These are phyloP conservation scores for Leccinum barrowsii DNA, from an alignment of 768 basidiomycete genomes.

Conservation along the genomic window DNA sequence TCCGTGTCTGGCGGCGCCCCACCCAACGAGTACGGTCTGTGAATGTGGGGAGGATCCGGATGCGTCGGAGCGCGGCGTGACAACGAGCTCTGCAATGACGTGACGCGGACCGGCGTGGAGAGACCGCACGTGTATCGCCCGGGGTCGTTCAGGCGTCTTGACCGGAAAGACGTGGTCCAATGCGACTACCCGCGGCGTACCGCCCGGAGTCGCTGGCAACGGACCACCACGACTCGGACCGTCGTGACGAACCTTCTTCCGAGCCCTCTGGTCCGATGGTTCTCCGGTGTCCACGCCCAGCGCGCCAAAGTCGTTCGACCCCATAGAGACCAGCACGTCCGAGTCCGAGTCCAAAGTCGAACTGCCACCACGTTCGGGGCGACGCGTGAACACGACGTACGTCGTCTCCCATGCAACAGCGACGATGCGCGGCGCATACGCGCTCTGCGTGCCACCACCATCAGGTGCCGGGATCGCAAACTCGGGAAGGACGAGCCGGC, in stretches of 20 bases:
- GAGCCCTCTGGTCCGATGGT: not conserved
- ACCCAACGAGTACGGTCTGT: conserved; percentile 53
- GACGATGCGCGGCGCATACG: not conserved
- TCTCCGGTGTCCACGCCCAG: conserved; percentile 49
- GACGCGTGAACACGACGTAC: conserved; percentile 56
- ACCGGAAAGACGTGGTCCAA: conserved; percentile 33
- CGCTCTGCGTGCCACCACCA: not conserved
- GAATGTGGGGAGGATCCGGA: not conserved
- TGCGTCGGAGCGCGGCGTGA: conserved; percentile 18
- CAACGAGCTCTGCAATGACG: conserved; percentile 34
- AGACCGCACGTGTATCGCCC: conserved; percentile 35
- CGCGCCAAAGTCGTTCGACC: conserved; percentile 81
- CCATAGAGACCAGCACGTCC: conserved; percentile 73
- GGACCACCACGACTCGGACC: not conserved
- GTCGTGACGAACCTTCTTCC: not conserved
- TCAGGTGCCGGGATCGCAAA: not conserved
- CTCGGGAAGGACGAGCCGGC: conserved; percentile 39
- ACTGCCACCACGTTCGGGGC: not conserved
- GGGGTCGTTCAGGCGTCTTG: conserved; percentile 33
- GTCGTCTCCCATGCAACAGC: conserved; percentile 84
- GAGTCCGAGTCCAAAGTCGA: conserved; percentile 1
- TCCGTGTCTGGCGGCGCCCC: conserved; percentile 84
- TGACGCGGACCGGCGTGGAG: conserved; percentile 72
- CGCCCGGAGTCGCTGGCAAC: not conserved
- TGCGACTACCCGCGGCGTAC: conserved; percentile 1